phyloP scores from a whole-genome alignment of 1,284 basidiomycete species.

The Ustilago sp. region DNA sequence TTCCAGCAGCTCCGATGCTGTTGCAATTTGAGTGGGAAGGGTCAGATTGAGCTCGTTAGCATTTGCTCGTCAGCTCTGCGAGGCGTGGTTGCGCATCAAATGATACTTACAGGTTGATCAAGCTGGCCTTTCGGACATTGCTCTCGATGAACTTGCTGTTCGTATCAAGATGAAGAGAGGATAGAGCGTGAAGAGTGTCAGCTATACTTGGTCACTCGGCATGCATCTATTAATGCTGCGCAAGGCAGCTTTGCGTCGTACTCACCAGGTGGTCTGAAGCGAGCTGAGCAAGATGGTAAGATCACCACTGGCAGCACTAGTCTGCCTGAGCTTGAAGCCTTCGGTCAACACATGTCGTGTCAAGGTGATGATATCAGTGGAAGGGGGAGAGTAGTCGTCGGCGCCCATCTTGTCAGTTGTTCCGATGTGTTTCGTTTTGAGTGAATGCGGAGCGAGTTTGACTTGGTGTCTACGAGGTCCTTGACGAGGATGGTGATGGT shows the following conservation, averaged over 20 bases:
- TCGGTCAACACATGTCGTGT: slow-evolving; percentile 67
- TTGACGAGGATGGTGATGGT: slow-evolving; percentile 5
- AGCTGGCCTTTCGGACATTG: slow-evolving; percentile 93
- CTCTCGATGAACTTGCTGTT: slow-evolving; percentile 87
- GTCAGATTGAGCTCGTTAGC: slow-evolving; percentile 3
- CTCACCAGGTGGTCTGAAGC: slow-evolving; percentile 80
- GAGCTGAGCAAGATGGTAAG: slow-evolving; percentile 92
- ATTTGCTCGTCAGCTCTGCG: background rate
- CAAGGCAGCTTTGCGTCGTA: background rate
- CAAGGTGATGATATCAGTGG: slow-evolving; percentile 68
- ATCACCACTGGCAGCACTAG: slow-evolving; percentile 76
- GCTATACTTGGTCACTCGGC: background rate
- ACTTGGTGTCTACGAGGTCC: background rate
- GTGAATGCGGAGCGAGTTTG: background rate
- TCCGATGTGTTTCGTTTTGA: background rate
- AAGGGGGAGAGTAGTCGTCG: slow-evolving; percentile 57
- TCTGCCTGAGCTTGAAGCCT: slow-evolving; percentile 51
- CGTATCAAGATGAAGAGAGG: background rate
- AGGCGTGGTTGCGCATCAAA: background rate
- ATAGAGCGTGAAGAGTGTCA: background rate
- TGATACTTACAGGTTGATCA: slow-evolving; percentile 91
- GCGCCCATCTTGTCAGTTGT: slow-evolving; percentile 44
- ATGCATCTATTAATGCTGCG: background rate
- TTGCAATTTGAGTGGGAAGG: slow-evolving; percentile 12
- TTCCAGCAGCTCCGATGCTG: slow-evolving; percentile 93